These are phyloP conservation scores for Malus sylvestris DNA, from an alignment of 306 rosid species.

Conservation along the genomic window DNA sequence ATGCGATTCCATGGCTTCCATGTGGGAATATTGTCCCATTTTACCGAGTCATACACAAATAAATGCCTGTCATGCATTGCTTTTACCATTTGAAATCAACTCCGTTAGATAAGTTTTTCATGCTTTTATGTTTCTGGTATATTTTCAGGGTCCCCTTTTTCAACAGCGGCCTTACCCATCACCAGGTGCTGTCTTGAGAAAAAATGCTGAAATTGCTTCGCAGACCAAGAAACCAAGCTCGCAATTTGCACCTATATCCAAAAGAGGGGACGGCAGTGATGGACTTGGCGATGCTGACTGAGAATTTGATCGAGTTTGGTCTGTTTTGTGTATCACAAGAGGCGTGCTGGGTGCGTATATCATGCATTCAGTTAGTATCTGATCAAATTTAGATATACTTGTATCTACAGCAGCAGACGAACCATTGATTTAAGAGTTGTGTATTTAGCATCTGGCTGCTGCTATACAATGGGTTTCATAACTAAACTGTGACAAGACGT, in stretches of 20 bases:
- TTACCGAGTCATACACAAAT: not conserved
- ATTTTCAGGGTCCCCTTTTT: constrained; percentile 89
- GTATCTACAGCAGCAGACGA: not conserved
- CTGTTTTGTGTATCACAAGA: not conserved
- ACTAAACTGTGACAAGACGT: not conserved
- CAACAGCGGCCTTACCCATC: constrained; percentile 99
- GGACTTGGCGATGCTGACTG: constrained; percentile 98
- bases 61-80: not conserved
- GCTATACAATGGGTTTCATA: not conserved
- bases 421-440: not conserved
- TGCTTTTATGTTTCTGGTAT: constrained; percentile 13
- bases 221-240: constrained; percentile 68
- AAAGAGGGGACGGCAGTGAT: constrained; percentile 95
- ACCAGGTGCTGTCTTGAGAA: constrained; percentile 93
- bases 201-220: constrained; percentile 88
- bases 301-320: not conserved
- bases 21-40: not conserved
- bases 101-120: not conserved
- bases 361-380: not conserved
- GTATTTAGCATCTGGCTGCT: not conserved
- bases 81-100: not conserved
- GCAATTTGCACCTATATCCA: constrained; percentile 60
- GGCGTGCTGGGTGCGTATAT: not conserved
- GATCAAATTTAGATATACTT: not conserved
- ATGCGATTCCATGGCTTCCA: not conserved